These are phyloP conservation scores for Haematococcus lacustris DNA, from an alignment of 139 green algal species.

Conservation along the genomic window DNA sequence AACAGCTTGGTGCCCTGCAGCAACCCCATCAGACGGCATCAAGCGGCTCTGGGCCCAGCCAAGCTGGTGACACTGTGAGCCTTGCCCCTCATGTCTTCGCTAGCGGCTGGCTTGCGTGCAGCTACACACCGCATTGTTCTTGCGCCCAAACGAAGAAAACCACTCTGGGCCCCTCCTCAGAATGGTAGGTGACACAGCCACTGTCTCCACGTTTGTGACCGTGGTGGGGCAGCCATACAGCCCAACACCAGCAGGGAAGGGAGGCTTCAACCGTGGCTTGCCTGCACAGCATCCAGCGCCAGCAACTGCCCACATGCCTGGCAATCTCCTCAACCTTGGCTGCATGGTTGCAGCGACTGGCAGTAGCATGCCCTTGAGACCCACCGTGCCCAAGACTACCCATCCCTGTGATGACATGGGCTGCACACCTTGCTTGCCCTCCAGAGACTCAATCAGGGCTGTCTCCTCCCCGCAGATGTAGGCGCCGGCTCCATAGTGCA, in stretches of 20 bases:
- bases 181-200: constrained; percentile 95
- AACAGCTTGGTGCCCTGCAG: constrained; percentile 95
- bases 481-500: constrained; percentile 92
- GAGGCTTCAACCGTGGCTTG: constrained; percentile 95
- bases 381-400: no score
- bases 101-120: not conserved
- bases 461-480: constrained; percentile 99
- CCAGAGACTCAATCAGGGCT: constrained; percentile 91
- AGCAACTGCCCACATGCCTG: no score
- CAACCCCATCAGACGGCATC: no score
- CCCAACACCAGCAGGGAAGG: constrained; percentile 92
- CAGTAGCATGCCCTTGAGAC: no score
- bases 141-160: constrained; percentile 91
- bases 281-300: constrained; percentile 49
- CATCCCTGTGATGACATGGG: no score
- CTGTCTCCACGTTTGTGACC: constrained; percentile 96
- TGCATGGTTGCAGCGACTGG: no score
- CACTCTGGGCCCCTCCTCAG: constrained; percentile 89
- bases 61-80: no score
- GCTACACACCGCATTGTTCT: constrained; percentile 75
- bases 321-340: no score
- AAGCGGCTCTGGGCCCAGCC: no score
- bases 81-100: not conserved
- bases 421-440: constrained; percentile 82
- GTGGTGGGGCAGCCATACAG: constrained; percentile 97